Conservation (phyloP, 2,329 filamentous ascomycete genomes). For the Pseudopithomyces maydicus region DNA sequence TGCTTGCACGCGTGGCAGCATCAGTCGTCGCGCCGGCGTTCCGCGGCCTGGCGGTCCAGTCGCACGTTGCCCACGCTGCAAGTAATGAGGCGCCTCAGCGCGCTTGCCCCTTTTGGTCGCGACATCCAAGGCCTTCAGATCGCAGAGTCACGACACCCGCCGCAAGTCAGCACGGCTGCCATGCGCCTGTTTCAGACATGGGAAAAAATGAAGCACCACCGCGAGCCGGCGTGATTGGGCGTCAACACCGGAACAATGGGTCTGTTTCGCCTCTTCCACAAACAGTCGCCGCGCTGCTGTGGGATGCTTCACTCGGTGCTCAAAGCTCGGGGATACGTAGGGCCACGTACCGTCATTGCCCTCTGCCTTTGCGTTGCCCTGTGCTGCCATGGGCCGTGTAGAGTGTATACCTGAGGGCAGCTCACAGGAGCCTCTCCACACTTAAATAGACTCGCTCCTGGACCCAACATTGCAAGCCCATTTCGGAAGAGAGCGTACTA, state of each 20-base stretch:
- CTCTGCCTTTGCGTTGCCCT: conserved; percentile 37
- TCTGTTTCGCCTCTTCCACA: conserved; percentile 32
- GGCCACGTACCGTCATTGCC: conserved; percentile 41
- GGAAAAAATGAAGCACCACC: conserved; percentile 31
- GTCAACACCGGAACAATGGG: conserved; percentile 26
- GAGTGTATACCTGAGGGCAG: conserved; percentile 9
- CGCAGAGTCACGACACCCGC: conserved; percentile 20
- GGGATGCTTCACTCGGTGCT: conserved; percentile 41
- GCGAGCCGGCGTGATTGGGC: conserved; percentile 28
- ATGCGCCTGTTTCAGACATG: conserved; percentile 36
- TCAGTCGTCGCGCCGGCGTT: conserved; percentile 6
- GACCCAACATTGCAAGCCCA: conserved; percentile 8
- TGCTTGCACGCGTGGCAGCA: conserved; percentile 24
- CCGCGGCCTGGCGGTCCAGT: conserved; percentile 21
- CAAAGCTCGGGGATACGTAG: conserved; percentile 32
- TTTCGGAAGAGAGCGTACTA: conserved; percentile 21
- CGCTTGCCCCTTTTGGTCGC: conserved; percentile 14
- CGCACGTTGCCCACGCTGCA: conserved; percentile 16
- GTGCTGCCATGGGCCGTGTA: conserved; percentile 28
- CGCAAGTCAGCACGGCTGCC: conserved; percentile 29
- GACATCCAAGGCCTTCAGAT: conserved; percentile 18
- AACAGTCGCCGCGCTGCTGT: conserved; percentile 34
- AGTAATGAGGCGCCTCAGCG: conserved; percentile 9
- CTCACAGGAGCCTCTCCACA: conserved; percentile 13
- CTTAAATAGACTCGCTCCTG: conserved; percentile 25